Evolutionary conservation across 805 yeast genomes (phyloP).

Genomic region (Candida ipomoeae): DNA sequence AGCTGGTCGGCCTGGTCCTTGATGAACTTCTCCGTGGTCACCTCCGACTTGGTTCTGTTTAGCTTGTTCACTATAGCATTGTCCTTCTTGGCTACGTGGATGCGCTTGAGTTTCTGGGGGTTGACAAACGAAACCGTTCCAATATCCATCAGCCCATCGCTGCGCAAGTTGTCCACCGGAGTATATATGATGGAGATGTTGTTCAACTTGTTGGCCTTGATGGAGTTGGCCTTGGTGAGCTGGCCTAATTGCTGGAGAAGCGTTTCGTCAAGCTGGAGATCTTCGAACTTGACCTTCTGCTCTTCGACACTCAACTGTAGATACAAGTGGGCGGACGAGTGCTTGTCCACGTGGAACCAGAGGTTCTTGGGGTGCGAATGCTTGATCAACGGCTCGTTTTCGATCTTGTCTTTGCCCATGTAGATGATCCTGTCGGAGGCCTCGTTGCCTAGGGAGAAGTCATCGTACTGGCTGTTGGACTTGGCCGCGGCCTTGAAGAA

Average conservation of each 20-base stretch:
- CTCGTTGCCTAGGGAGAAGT: slow-evolving; percentile 18
- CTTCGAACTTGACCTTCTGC: slow-evolving; percentile 41
- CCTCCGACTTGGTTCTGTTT: slow-evolving; percentile 60
- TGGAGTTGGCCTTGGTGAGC: slow-evolving; percentile 72
- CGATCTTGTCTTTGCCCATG: slow-evolving; percentile 73
- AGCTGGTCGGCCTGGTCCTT: slow-evolving; percentile 27
- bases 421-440: slow-evolving; percentile 30
- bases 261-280: slow-evolving; percentile 34
- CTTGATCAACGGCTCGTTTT: slow-evolving; percentile 52
- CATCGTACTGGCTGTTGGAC: slow-evolving; percentile 10
- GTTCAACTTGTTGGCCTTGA: slow-evolving; percentile 67
- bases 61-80: slow-evolving; percentile 58
- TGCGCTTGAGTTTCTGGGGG: slow-evolving; percentile 47
- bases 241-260: slow-evolving; percentile 55
- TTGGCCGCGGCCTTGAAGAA: slow-evolving; percentile 15
- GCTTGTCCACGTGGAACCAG: slow-evolving; percentile 80
- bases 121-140: slow-evolving; percentile 77
- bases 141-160: slow-evolving; percentile 66
- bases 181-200: slow-evolving; percentile 67
- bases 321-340: slow-evolving; percentile 76
- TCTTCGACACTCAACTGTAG: slow-evolving; percentile 50
- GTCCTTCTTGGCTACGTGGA: slow-evolving; percentile 52
- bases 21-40: slow-evolving; percentile 42
- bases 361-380: slow-evolving; percentile 62
- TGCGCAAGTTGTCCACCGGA: slow-evolving; percentile 66